Base-by-base conservation (phyloP, 139 green algal genomes). In the Chlorella sp. region DNA sequence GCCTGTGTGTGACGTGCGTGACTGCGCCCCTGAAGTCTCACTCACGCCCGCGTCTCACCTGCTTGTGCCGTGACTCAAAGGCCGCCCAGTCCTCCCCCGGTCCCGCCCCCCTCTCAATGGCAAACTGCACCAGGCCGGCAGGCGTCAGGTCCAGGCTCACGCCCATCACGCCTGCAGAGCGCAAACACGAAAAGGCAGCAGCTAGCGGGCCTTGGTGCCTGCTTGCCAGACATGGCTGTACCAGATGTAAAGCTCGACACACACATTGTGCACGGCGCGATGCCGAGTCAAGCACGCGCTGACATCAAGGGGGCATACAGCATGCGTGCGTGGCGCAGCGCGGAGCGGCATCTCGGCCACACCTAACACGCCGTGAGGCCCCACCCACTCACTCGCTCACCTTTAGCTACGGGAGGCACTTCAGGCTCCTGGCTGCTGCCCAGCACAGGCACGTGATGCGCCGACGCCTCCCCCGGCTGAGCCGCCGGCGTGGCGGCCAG, bases 21-120 rank as follows among this genome's bases (percentile, higher is more conserved):
- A 17, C 42, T 55, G n/a, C n/a, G n/a, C n/a, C n/a, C n/a, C n/a
- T n/a, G n/a, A n/a, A n/a, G n/a, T n/a, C n/a, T n/a, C n/a, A n/a
- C n/a, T n/a, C n/a, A n/a, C n/a, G n/a, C 49, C 49, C 10, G 14
- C 17, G 61, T 29, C 61, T 2, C n/a, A 66, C 69, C 69, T 74
- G 69, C 14, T 49, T 66, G 49, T 74, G 69, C 2, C 50, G 49
- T 29, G 20, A 3, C 27, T 10, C 30, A 23, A 74, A 74, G 5
- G 49, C 50, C 2, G 31, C 49, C 69, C 69, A 74, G 69, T 66
- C 50, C 69, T 74, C 69, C 4, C 69, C 69, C 27, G 69, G 32
- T 3, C 69, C 69, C 49, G 23, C 23, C 6, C 69, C 49, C 29
- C 50, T 49, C 69, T 74, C 69, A 23, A 67, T 74, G 5, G 69